Evolutionary conservation across 371 early-diverging fungal genomes (phyloP), one percentile per base, ranked within the genome.

Genomic region (Apophysomyces elegans): DNA sequence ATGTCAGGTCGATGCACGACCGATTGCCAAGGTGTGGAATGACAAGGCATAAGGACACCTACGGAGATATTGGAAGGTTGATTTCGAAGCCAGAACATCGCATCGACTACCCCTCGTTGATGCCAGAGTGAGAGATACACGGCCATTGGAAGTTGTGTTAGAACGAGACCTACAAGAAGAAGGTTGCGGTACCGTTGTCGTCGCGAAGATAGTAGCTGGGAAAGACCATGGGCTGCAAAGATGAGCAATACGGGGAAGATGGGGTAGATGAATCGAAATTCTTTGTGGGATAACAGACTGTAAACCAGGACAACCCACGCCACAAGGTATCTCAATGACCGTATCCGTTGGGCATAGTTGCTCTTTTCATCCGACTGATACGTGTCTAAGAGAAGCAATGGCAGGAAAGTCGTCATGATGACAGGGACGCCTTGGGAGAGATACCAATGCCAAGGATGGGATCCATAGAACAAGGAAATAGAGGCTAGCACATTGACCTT

Each of bases 41-140:
- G 97, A 64, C 98, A 98, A 1, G 98, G 97, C 95, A 95, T 97
- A 41, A 96, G 66, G 62, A 95, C 58, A 44, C 76, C 75, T 7
- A 78, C 63, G 4, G 77, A 74, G 1, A 41, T 21, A 9, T 36
- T 46, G 2, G 62, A 54, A 0, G 77, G 73, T 59, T 88, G 78
- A 0, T 74, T 58, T 47, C 92, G 80, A 26, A 96, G 58, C 80
- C 88, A 93, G 0, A 73, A 56, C 87, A 93, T 89, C 11, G 89
- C 95, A 66, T 95, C 93, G 11, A 96, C 68, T 0, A 95, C 95
- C n/a, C 97, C 98, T 6, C 95, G 85, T 74, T 96, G 95, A 77
- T 98, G 98, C 58, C 91, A 85, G 6, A 84, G 58, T 2, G 87
- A 80, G 0, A 90, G 75, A 75, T 94, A 96, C 36, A 89, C 60